These are phyloP conservation scores for Annulohypoxylon bovei DNA, from an alignment of 495 filamentous ascomycete genomes.

Conservation along the genomic window DNA sequence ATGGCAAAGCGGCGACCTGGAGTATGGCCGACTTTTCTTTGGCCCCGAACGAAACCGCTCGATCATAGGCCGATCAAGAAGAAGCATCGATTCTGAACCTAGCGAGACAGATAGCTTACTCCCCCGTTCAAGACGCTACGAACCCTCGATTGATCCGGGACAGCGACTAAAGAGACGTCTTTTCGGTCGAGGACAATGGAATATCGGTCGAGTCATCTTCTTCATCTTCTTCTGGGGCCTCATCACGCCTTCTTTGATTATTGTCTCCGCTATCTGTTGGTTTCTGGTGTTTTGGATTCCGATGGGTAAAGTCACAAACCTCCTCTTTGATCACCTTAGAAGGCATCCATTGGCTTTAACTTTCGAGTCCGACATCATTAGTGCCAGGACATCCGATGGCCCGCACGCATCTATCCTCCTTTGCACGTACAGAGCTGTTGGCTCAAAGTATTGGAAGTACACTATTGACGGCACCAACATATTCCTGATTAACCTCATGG, in stretches of 20 bases:
- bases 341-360: slow-evolving; percentile 91
- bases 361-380: slow-evolving; percentile 86
- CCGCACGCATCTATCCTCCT: slow-evolving; percentile 88
- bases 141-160: slow-evolving; percentile 39
- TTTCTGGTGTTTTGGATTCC: slow-evolving; percentile 97
- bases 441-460: slow-evolving; percentile 98
- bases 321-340: slow-evolving; percentile 90
- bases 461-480: slow-evolving; percentile 98
- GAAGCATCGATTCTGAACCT: slow-evolving; percentile 83
- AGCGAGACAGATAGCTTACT: slow-evolving; percentile 92
- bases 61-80: slow-evolving; percentile 86
- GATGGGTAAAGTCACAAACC: slow-evolving; percentile 94
- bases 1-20: slow-evolving; percentile 97
- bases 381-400: slow-evolving; percentile 71
- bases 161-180: slow-evolving; percentile 81
- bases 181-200: slow-evolving; percentile 97
- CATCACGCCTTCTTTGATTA: slow-evolving; percentile 85
- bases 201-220: slow-evolving; percentile 90
- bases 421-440: slow-evolving; percentile 96
- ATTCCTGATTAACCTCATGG: slow-evolving; percentile 96
- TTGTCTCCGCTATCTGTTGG: slow-evolving; percentile 92
- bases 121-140: slow-evolving; percentile 65
- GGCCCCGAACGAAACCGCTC: slow-evolving; percentile 82
- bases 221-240: slow-evolving; percentile 97
- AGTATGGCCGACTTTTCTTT: slow-evolving; percentile 95